phyloP scores from a whole-genome alignment of 768 basidiomycete species.

The Dacryopinax primogenitus region DNA sequence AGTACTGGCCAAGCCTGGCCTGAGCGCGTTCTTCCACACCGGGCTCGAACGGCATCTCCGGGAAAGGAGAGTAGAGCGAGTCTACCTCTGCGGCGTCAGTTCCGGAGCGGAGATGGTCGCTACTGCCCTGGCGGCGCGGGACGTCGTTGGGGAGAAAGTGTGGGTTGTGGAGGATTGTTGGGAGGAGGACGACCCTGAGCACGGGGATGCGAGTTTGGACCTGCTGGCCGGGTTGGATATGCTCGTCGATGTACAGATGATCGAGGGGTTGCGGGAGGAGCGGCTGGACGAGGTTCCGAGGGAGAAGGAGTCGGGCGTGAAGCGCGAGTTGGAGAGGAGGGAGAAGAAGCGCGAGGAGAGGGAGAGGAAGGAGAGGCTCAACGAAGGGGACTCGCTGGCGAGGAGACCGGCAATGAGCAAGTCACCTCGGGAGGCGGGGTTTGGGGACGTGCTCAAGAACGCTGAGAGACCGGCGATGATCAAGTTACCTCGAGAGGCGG shows the following conservation, averaged over 20 bases:
- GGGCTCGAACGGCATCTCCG: not conserved
- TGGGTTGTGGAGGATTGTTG: not conserved
- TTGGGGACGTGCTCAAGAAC: not conserved
- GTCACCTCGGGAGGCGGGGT: not conserved
- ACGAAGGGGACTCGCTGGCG: not conserved
- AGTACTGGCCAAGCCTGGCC: not conserved
- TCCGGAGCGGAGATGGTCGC: not conserved
- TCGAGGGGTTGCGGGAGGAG: not conserved
- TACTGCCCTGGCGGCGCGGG: not conserved
- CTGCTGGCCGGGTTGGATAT: not conserved
- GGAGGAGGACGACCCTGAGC: not conserved
- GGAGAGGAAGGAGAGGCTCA: not conserved
- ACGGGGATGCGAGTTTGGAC: not conserved
- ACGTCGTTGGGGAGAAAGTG: not conserved
- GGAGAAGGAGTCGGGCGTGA: not conserved
- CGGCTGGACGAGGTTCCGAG: not conserved
- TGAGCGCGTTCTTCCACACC: not conserved
- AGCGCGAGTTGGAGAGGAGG: constrained; percentile 3
- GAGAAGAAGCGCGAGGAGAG: not conserved
- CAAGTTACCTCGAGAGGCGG: no score
- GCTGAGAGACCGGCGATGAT: no score
- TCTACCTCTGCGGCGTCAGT: not conserved
- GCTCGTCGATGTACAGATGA: not conserved
- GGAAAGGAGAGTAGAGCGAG: not conserved
- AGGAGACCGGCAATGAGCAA: not conserved